Base-by-base conservation (phyloP, 495 filamentous ascomycete species). In the Evernia prunastri region DNA sequence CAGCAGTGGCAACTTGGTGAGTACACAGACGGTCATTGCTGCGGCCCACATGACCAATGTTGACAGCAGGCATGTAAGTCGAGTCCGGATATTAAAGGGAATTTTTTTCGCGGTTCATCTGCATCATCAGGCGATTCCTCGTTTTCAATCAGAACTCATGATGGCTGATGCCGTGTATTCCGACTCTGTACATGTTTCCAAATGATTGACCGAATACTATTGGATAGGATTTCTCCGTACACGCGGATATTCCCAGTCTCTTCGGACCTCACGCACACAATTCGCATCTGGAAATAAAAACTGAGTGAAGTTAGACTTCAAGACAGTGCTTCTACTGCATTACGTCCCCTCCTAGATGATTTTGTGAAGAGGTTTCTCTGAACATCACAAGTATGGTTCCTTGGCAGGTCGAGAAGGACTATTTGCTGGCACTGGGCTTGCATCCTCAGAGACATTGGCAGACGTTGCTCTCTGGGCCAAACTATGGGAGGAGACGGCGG, bases 11-110 rank as follows among this genome's bases (percentile, higher is more conserved):
- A 63, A 67, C 67, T 9, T 39, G 29, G 27, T 58, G 56, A 66
- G 61, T 60, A 72, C 68, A 29, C 61, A 64, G 54, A 64, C 58
- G 2, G 73, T 73, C 47, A 70, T 69, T 47, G 47, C 61, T 2
- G 71, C 69, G 11, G 66, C 69, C 31, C 61, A 71, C 17, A 71
- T 74, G 70, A 51, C 58, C 18, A 51, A 59, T 1, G 72, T 71
- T 23, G 0, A 65, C 27, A 69, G 72, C 64, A 69, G 60, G 39
- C 66, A 54, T 72, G 67, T 54, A 40, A 57, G 8, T 5, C 7
- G 42, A 45, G 60, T 29, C 67, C 65, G 58, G 67, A 12, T 71
- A 43, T 58, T 65, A 37, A 60, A 2, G 4, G 45, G 6, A 13
- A 53, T 17, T 29, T 0, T 12, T n/a, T 53, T 31, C 4, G 17